Evolutionary conservation across 2,329 filamentous ascomycete species (phyloP), one percentile per base, ranked within the genome.

Genomic region (Neocucurbitaria cava): DNA sequence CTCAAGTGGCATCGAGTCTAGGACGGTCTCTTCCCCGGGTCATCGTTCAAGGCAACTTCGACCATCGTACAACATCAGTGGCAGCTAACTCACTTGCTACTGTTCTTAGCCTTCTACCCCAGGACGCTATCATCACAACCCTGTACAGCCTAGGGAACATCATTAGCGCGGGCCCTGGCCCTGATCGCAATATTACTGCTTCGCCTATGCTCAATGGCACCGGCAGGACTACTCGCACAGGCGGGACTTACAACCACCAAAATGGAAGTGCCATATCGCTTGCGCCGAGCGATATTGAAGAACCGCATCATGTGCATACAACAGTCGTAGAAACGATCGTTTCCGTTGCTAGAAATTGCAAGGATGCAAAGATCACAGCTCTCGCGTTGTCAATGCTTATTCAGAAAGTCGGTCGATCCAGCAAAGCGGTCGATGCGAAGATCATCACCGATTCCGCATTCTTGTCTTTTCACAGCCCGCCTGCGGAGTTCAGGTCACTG

Each of bases 271-370:
- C 89, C 35, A 90, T 96, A 49, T 96, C 94, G 1, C 77, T 99
- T 23, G 84, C 88, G 23, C 81, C 89, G 33, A 86, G 83, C 56
- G 88, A 87, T 18, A 90, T 95, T 42, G 91, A 96, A 66, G 93
- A 96, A 59, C 88, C 87, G 1, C 86, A 87, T 4, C 79, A 87
- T 26, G 88, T 92, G 0, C 92, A 96, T 71, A 86, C 87, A 31
- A 96, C 94, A 59, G 89, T 98, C n/a, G 87, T 98, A n/a, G 89
- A 96, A 70, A 92, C 94, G 0, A 94, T 99, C 57, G 94, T 96
- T 52, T 88, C 88, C n/a, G 91, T 99, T 71, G 92, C 95, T 0
- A 86, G 84, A 20, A 88, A 86, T 52, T 92, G 89, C 71, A 85
- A 89, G 43, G 93, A 99, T 68, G 88, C 92, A 55, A 96, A 97